Conservation (phyloP, 441 rosid genomes). For the Theobroma grandiflorum region DNA sequence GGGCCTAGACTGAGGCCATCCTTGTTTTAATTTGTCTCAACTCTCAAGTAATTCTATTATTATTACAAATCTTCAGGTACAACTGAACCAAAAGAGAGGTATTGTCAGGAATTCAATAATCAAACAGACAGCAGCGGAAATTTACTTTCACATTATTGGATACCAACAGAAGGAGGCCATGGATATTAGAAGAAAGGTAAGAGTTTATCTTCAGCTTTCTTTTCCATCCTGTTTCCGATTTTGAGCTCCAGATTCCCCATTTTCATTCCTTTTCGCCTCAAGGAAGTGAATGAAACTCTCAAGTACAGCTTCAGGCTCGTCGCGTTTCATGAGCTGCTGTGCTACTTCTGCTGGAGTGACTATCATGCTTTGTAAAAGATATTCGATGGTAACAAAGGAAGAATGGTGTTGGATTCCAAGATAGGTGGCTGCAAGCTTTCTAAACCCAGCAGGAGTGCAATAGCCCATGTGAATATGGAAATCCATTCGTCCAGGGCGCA, state of each 20-base stretch:
- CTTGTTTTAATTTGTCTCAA: too few species aligned
- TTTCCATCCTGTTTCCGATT: constrained; percentile 23
- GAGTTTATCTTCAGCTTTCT: constrained; percentile 5
- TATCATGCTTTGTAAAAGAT: constrained; percentile 27
- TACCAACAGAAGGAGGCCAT: too few species aligned
- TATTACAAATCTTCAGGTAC: too few species aligned
- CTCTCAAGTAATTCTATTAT: too few species aligned
- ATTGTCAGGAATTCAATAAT: too few species aligned
- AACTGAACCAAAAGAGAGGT: too few species aligned
- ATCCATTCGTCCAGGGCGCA: constrained; percentile 63
- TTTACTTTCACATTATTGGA: too few species aligned
- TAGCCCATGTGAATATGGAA: constrained; percentile 56
- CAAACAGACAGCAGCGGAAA: too few species aligned
- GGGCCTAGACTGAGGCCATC: too few species aligned
- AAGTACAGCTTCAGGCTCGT: constrained; percentile 36
- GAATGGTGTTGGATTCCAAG: constrained; percentile 42
- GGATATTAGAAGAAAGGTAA: too few species aligned
- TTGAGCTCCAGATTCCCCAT: neutral
- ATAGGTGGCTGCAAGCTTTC: constrained; percentile 44
- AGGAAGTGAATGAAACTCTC: constrained; percentile 39
- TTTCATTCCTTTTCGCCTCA: constrained; percentile 32
- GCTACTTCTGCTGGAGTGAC: constrained; percentile 66
- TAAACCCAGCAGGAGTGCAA: constrained; percentile 45
- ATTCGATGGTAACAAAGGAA: constrained; percentile 39
- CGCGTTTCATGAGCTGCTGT: constrained; percentile 51